Evolutionary conservation across 192 early-diverging fungal species (phyloP).

Genomic region (Backusella tarrabulga): DNA sequence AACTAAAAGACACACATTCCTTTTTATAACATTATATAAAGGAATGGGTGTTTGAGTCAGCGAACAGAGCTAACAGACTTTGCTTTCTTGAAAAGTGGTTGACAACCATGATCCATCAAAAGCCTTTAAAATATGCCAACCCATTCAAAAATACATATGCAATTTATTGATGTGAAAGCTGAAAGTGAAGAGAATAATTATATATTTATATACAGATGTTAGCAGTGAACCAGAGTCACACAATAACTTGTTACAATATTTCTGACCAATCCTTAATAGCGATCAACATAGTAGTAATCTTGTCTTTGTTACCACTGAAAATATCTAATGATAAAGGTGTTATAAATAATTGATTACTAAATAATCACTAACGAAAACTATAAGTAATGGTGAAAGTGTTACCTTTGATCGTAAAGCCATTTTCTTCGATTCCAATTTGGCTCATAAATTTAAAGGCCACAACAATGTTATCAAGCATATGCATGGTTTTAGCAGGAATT

Average conservation of each 20-base stretch:
- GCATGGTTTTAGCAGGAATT: background rate
- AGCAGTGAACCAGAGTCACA: constrained; percentile 9
- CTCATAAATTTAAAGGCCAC: background rate
- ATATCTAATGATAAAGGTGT: background rate
- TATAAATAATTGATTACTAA: background rate
- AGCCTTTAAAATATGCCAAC: too few species aligned
- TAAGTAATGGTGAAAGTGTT: background rate
- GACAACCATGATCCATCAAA: too few species aligned
- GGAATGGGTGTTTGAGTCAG: too few species aligned
- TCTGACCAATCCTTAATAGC: background rate
- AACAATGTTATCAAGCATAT: background rate
- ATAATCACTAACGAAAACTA: background rate
- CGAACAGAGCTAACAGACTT: too few species aligned
- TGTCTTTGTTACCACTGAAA: background rate
- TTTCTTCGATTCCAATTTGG: background rate
- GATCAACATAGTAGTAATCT: background rate
- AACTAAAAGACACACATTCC: too few species aligned
- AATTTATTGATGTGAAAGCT: background rate
- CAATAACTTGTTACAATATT: background rate
- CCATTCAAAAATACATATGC: too few species aligned
- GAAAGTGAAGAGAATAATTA: background rate
- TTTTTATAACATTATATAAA: too few species aligned
- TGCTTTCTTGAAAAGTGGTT: too few species aligned
- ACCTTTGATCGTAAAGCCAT: background rate
- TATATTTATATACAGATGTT: background rate